Percentiles rank a stretch among this genome's conserved stretches.
phyloP scores from a whole-genome alignment of 371 early-diverging fungal genomes.

The Mortierella sp. region DNA sequence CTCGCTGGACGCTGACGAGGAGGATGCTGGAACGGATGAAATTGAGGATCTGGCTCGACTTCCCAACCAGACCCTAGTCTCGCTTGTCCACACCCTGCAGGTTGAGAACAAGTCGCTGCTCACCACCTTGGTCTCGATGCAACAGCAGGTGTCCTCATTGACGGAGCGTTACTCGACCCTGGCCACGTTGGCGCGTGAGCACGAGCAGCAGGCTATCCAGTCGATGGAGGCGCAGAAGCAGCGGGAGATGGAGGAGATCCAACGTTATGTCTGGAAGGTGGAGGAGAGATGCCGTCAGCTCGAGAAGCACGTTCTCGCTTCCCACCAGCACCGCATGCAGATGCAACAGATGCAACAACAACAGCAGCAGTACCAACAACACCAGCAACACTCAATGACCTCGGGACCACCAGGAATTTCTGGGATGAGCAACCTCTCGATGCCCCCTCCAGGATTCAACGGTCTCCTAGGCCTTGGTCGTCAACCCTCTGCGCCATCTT shows the following conservation, averaged over 20 bases:
- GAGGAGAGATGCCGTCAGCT: slow-evolving; percentile 59
- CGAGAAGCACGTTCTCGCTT: slow-evolving; percentile 43
- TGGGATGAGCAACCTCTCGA: slow-evolving; percentile 23
- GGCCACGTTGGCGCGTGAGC: slow-evolving; percentile 64
- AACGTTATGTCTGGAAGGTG: slow-evolving; percentile 60
- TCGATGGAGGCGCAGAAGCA: slow-evolving; percentile 65
- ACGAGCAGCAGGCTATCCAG: slow-evolving; percentile 64
- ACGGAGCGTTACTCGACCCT: slow-evolving; percentile 63
- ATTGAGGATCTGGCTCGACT: slow-evolving; percentile 49
- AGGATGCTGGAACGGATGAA: slow-evolving; percentile 26
- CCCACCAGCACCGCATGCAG: slow-evolving; percentile 48
- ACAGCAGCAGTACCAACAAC: slow-evolving; percentile 36
- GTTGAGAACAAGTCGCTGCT: slow-evolving; percentile 64
- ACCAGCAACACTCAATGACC: slow-evolving; percentile 28
- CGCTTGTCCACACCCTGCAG: slow-evolving; percentile 63
- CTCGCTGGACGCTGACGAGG: slow-evolving; percentile 20
- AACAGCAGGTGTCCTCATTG: slow-evolving; percentile 67
- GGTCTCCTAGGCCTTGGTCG: slow-evolving; percentile 36
- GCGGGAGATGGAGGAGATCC: slow-evolving; percentile 67
- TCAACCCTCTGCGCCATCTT: slow-evolving; percentile 46
- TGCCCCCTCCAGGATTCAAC: slow-evolving; percentile 49
- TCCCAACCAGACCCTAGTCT: slow-evolving; percentile 50
- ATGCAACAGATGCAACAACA: slow-evolving; percentile 46
- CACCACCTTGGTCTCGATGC: slow-evolving; percentile 62
- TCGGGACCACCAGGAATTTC: slow-evolving; percentile 45